Conservation (phyloP, 1,139 yeast genomes). For the Candida tetrigidarum region DNA sequence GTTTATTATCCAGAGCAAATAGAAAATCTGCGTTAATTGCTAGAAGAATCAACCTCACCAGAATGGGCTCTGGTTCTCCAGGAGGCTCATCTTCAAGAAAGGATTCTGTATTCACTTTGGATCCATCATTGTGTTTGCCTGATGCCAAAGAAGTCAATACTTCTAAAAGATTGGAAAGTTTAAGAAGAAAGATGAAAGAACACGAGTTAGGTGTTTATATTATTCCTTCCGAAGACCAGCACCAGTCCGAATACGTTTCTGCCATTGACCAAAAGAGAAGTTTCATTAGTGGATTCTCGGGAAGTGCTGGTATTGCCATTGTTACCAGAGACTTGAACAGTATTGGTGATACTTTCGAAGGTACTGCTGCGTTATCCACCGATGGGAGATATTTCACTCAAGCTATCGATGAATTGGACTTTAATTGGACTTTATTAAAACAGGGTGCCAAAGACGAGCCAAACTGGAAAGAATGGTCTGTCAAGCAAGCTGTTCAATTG, state of each 20-base stretch:
- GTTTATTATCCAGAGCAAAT: constrained; percentile 67
- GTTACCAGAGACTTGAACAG: constrained; percentile 72
- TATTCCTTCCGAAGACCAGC: constrained; percentile 92
- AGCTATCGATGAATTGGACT: constrained; percentile 86
- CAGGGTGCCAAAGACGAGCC: constrained; percentile 77
- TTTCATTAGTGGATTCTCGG: constrained; percentile 89
- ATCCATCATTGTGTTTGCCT: constrained; percentile 49
- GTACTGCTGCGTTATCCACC: constrained; percentile 82
- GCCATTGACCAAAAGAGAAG: constrained; percentile 80
- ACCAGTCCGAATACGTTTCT: constrained; percentile 89
- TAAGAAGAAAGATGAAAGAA: constrained; percentile 69
- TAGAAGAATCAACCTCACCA: constrained; percentile 47
- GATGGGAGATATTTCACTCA: constrained; percentile 96
- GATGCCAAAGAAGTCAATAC: constrained; percentile 59
- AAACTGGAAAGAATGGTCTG: constrained; percentile 90
- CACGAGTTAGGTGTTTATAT: constrained; percentile 76
- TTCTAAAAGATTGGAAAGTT: constrained; percentile 57
- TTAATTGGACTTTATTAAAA: constrained; percentile 83
- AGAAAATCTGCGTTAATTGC: constrained; percentile 57
- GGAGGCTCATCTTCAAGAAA: constrained; percentile 31
- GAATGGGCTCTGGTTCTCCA: constrained; percentile 25
- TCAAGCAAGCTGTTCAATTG: constrained; percentile 60
- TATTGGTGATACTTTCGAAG: constrained; percentile 61
- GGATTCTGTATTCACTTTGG: constrained; percentile 54
- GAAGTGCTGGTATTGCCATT: constrained; percentile 94